Evolutionary conservation across 1,284 basidiomycete genomes (phyloP).

Genomic region (Sanghuangporus weigelae): DNA sequence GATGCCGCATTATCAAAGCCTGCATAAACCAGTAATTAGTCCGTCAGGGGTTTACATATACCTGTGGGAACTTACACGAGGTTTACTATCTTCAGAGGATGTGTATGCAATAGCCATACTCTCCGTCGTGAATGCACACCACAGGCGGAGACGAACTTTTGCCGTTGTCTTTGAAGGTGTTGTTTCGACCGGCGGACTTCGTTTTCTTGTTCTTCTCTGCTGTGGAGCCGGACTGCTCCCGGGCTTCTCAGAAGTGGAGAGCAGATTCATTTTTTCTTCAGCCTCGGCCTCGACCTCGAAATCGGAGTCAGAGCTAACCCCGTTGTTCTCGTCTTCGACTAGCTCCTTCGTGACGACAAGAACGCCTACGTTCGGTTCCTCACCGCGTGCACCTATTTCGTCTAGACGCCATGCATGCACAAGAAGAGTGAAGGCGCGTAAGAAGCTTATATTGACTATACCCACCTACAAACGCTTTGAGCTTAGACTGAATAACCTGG

Average conservation of each 20-base stretch:
- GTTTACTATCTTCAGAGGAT: conserved; percentile 43
- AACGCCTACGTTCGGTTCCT: conserved; percentile 33
- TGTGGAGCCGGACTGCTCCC: background rate
- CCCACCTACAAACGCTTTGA: conserved; percentile 26
- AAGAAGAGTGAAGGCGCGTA: background rate
- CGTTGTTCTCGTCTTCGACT: conserved; percentile 11
- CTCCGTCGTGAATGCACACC: conserved; percentile 77
- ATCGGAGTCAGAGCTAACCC: background rate
- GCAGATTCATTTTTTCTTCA: background rate
- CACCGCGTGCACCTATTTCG: conserved; percentile 23
- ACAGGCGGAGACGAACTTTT: conserved; percentile 47
- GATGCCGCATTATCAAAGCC: background rate
- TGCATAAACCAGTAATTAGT: background rate
- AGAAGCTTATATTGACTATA: background rate
- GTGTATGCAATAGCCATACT: conserved; percentile 74
- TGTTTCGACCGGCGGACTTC: background rate
- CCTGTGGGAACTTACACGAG: conserved; percentile 40
- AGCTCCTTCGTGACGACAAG: conserved; percentile 43
- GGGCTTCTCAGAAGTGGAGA: background rate
- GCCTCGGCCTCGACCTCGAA: conserved; percentile 12
- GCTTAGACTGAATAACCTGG: conserved; percentile 25
- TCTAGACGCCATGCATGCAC: conserved; percentile 14
- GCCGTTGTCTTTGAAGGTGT: conserved; percentile 10
- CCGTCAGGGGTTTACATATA: background rate
- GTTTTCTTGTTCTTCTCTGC: background rate